Conservation (phyloP, 1,139 yeast species). For the Casaregolazyma suthepensis region DNA sequence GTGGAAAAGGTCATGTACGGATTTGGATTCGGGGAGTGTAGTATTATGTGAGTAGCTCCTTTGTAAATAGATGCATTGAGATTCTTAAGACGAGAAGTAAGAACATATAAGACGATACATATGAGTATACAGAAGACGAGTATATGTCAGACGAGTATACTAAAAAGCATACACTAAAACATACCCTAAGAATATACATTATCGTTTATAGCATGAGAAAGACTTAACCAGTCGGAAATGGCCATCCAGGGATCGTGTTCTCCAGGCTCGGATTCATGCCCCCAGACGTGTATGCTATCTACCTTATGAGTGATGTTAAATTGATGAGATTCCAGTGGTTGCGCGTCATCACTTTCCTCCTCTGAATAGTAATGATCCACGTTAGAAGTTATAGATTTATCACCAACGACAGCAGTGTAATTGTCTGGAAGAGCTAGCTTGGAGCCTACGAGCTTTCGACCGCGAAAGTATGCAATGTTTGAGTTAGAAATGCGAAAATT, state of each 20-base stretch:
- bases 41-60: conserved; percentile 42
- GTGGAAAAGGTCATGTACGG: conserved; percentile 98
- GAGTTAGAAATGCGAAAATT: conserved; percentile 7
- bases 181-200: no score
- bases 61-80: neutral
- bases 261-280: conserved; percentile 26
- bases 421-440: conserved; percentile 10
- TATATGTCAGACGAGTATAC: no score
- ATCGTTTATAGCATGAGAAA: conserved; percentile 19
- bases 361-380: conserved; percentile 14
- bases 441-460: conserved; percentile 23
- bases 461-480: conserved; percentile 22
- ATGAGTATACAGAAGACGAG: no score
- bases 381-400: conserved; percentile 10
- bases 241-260: conserved; percentile 13
- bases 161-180: no score
- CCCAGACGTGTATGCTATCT: conserved; percentile 25
- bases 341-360: conserved; percentile 17
- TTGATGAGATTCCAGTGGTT: conserved; percentile 22
- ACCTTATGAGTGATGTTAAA: conserved; percentile 18
- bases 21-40: conserved; percentile 45
- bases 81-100: neutral
- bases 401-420: conserved; percentile 15
- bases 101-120: no score
- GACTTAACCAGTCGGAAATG: conserved; percentile 9